phyloP scores from a whole-genome alignment of 768 basidiomycete species.

The Hypholoma fasciculare region DNA sequence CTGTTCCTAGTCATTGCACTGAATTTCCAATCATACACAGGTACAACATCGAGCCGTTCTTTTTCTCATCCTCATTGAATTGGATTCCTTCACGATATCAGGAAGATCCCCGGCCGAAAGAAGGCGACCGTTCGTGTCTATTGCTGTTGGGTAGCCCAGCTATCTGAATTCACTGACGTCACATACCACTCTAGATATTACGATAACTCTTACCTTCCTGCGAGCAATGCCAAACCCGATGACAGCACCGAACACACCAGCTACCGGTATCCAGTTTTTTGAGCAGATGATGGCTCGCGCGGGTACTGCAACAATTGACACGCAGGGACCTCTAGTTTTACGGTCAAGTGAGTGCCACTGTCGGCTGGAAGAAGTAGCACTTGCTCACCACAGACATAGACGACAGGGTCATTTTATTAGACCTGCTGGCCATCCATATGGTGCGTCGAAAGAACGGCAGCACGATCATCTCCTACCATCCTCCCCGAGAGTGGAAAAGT shows the following conservation, averaged over 20 bases:
- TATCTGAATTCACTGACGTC: background rate
- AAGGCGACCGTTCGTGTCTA: conserved; percentile 48
- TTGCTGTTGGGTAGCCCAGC: background rate
- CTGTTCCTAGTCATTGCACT: too few relatives aligned
- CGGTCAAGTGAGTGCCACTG: conserved; percentile 14
- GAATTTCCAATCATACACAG: conserved; percentile 19
- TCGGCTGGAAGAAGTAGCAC: background rate
- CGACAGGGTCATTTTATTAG: conserved; percentile 35
- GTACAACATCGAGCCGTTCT: conserved; percentile 61
- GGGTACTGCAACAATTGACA: conserved; percentile 29
- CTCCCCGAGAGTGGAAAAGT: conserved; percentile 27
- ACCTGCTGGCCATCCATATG: conserved; percentile 44
- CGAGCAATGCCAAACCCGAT: conserved; percentile 20
- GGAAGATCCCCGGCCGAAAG: conserved; percentile 36
- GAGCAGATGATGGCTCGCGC: conserved; percentile 11
- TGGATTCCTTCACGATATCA: conserved; percentile 69
- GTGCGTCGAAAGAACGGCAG: conserved; percentile 36
- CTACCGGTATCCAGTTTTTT: conserved; percentile 5
- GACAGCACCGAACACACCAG: conserved; percentile 4
- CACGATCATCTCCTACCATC: conserved; percentile 50
- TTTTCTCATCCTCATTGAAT: conserved; percentile 59
- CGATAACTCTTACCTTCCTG: conserved; percentile 51
- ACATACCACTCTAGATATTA: conserved; percentile 41
- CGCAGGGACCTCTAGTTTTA: conserved; percentile 34
- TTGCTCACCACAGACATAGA: conserved; percentile 10